Conservation (phyloP, 106 monocot species). For the Dioscorea dumetorum region DNA sequence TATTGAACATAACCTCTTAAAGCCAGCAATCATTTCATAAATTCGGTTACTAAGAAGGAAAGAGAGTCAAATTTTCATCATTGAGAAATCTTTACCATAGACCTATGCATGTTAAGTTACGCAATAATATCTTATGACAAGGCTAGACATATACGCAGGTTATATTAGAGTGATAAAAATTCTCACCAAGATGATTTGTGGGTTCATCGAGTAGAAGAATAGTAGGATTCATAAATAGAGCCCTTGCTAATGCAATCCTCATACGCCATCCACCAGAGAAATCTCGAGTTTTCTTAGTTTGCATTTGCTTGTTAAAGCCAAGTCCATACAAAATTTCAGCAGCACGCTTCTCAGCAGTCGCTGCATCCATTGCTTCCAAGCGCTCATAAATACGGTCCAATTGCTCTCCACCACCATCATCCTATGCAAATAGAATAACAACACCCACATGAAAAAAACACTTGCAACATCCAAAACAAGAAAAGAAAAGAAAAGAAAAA, state of each 20-base stretch:
- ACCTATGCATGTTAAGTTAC: too few relatives aligned
- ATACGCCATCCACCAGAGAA: slow-evolving; percentile 99
- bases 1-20: too few relatives aligned
- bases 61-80: too few relatives aligned
- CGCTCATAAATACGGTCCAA: slow-evolving; percentile 82
- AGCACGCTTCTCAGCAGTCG: slow-evolving; percentile 98
- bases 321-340: slow-evolving; percentile 95
- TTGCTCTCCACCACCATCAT: slow-evolving; percentile 66
- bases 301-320: slow-evolving; percentile 93
- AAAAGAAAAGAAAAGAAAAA: background rate
- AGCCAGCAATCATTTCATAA: too few relatives aligned
- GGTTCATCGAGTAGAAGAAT: slow-evolving; percentile 98
- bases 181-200: slow-evolving; percentile 95
- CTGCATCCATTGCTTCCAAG: slow-evolving; percentile 84
- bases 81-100: too few relatives aligned
- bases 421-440: slow-evolving; percentile 24
- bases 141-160: too few relatives aligned
- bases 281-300: slow-evolving; percentile 91
- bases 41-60: too few relatives aligned
- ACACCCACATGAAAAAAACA: background rate
- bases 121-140: too few relatives aligned
- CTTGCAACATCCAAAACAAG: background rate
- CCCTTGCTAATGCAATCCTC: slow-evolving; percentile 96
- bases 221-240: slow-evolving; percentile 97
- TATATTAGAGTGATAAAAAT: background rate